Percentiles rank a stretch among this genome's conserved stretches.
Conservation (phyloP, 192 early-diverging fungal species). For the Gorgonomyces haynaldii region DNA sequence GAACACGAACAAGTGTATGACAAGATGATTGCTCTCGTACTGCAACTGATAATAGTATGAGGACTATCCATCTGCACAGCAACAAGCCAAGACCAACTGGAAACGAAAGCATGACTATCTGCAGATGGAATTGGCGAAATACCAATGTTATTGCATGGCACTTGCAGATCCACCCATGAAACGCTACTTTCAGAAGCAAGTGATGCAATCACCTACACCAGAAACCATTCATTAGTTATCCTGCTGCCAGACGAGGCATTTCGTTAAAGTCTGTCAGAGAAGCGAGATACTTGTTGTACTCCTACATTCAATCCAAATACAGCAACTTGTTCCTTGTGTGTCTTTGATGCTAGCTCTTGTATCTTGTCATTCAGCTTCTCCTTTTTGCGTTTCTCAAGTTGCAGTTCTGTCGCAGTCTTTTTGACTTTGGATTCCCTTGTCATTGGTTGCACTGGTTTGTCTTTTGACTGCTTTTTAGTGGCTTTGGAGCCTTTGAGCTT, state of each 20-base stretch:
- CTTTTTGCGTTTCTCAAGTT: slow-evolving; percentile 3
- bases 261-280: slow-evolving; percentile 54
- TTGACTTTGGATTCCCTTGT: slow-evolving; percentile 2
- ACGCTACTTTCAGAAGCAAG: not conserved
- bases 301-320: no score
- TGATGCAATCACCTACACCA: not conserved
- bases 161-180: not conserved
- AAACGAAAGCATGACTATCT: slow-evolving; percentile 26
- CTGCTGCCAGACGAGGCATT: slow-evolving; percentile 18
- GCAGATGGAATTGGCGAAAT: slow-evolving; percentile 29
- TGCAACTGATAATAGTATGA: not conserved
- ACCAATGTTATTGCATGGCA: slow-evolving; percentile 22
- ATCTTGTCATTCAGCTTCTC: slow-evolving; percentile 19
- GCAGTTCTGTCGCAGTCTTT: slow-evolving; percentile 8
- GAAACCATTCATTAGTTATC: not conserved
- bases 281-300: slow-evolving; percentile 47
- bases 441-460: not conserved
- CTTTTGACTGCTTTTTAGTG: no score
- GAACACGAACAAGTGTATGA: slow-evolving; percentile 24
- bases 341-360: slow-evolving; percentile 24
- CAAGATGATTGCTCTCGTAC: slow-evolving; percentile 22
- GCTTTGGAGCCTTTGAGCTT: slow-evolving; percentile 6
- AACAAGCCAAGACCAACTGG: slow-evolving; percentile 36
- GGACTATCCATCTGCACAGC: slow-evolving; percentile 10
- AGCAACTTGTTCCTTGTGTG: slow-evolving; percentile 29